A percentile compares a stretch with the other conserved stretches of the same genome.
Evolutionary conservation across 2,329 filamentous ascomycete species (phyloP).

Genomic region (Coleophoma eucalyptorum): DNA sequence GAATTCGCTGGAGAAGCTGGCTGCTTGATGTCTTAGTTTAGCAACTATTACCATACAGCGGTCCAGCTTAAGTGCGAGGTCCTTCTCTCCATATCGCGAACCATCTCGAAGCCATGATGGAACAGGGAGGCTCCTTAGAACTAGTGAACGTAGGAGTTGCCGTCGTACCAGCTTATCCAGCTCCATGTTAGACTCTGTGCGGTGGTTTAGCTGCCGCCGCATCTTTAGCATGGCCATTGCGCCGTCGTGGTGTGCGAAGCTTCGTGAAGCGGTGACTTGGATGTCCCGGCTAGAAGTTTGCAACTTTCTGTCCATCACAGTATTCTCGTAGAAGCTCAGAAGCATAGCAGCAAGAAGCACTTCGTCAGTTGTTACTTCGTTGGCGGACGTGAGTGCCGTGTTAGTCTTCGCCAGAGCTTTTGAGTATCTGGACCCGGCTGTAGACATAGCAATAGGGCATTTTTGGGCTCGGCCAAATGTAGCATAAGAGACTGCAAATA

Average conservation of each 20-base stretch:
- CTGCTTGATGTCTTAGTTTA: conserved; percentile 3
- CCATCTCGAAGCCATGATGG: conserved; percentile 4
- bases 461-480: conserved; percentile 1
- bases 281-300: neutral
- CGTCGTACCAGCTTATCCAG: conserved; percentile 3
- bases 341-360: conserved; percentile 7
- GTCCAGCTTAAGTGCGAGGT: conserved; percentile 5
- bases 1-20: neutral
- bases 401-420: conserved; percentile 6
- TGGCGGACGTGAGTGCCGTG: neutral
- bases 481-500: conserved; percentile 3
- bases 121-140: neutral
- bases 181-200: neutral
- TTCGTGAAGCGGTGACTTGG: neutral
- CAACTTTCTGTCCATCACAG: neutral
- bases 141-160: conserved; percentile 2
- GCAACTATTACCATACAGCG: neutral
- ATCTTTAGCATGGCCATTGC: conserved; percentile 2
- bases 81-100: conserved; percentile 4
- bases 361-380: neutral
- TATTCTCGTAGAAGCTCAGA: conserved; percentile 6
- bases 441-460: neutral
- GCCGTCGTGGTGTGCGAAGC: conserved; percentile 3
- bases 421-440: conserved; percentile 1
- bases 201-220: neutral